Evolutionary conservation across 2,329 filamentous ascomycete species (phyloP), one percentile per base, ranked within the genome.

Genomic region (Conoideocrella luteorostrata): DNA sequence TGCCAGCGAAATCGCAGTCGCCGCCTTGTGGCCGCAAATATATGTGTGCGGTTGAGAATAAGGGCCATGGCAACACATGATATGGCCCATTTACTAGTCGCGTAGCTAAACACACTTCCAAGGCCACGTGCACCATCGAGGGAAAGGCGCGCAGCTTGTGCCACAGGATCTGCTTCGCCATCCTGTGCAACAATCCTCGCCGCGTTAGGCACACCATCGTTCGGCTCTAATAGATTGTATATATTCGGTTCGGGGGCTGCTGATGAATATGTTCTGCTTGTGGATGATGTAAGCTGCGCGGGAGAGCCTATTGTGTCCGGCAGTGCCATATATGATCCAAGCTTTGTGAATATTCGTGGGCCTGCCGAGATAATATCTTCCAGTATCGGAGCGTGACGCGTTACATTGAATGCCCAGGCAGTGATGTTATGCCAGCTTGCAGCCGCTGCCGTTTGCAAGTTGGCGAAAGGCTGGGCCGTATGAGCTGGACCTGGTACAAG

Each of bases 81-180:
- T 46, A 97, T 69, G 1, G 91, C 90, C 93, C 93, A 97, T 63
- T 86, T 86, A 64, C 88, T 94, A 1, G 87, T 94, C 34, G 89
- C 74, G 64, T 97, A 98, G 55, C 82, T 86, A 64, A 97, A 90
- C 46, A 97, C 80, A 48, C 87, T 89, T 35, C 88, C 86, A 34
- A 96, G 72, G 34, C 86, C 88, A 58, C 83, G 79, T 2, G 74
- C 69, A 20, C 77, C 68, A 52, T 82, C 79, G 50, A 79, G 61
- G 5, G 77, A 74, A 49, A 82, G 70, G 24, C 69, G 68, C 6
- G 73, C 70, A 28, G 56, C 48, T 22, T 53, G 48, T n/a, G 52
- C 41, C 22, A 50, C 47, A 15, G 50, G 18, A 18, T 53, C 23
- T 30, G 20, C 10, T 28, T 41, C n/a, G 24, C 18, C 41, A 15